These are phyloP conservation scores for Podila minutissima DNA, from an alignment of 192 early-diverging fungal species.

Conservation along the genomic window DNA sequence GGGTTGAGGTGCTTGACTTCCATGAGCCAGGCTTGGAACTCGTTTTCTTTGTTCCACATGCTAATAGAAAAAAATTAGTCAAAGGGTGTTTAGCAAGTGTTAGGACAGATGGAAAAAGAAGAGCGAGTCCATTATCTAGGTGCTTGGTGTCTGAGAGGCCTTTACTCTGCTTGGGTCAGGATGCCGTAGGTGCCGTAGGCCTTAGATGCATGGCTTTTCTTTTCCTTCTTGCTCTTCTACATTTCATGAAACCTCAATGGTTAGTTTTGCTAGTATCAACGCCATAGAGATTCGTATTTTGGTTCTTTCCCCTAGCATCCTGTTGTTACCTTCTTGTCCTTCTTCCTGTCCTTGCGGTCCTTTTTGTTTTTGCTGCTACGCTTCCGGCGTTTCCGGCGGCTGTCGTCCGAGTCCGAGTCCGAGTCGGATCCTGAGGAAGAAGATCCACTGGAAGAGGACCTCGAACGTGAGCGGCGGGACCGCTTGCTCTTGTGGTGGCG, in stretches of 20 bases:
- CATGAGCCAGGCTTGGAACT: constrained; percentile 67
- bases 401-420: constrained; percentile 3
- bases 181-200: constrained; percentile 63
- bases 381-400: constrained; percentile 40
- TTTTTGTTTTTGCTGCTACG: constrained; percentile 41
- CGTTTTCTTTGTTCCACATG: constrained; percentile 54
- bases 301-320: constrained; percentile 1
- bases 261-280: background rate
- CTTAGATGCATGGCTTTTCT: constrained; percentile 50
- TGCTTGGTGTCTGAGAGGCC: background rate
- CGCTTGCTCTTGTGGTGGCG: constrained; percentile 28
- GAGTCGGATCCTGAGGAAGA: constrained; percentile 43
- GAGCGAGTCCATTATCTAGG: too few species aligned
- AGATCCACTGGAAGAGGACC: constrained; percentile 20
- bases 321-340: constrained; percentile 53
- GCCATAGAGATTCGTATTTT: background rate
- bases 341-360: constrained; percentile 56
- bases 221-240: constrained; percentile 55
- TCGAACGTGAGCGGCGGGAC: constrained; percentile 29
- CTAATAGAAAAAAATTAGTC: background rate
- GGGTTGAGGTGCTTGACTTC: constrained; percentile 60
- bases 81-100: background rate
- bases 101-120: background rate
- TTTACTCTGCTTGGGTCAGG: constrained; percentile 65
- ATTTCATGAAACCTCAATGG: background rate